A percentile compares a stretch with the other conserved stretches of the same genome.
Conservation (phyloP, 2,329 filamentous ascomycete species). For the Mycosphaerella sp. region DNA sequence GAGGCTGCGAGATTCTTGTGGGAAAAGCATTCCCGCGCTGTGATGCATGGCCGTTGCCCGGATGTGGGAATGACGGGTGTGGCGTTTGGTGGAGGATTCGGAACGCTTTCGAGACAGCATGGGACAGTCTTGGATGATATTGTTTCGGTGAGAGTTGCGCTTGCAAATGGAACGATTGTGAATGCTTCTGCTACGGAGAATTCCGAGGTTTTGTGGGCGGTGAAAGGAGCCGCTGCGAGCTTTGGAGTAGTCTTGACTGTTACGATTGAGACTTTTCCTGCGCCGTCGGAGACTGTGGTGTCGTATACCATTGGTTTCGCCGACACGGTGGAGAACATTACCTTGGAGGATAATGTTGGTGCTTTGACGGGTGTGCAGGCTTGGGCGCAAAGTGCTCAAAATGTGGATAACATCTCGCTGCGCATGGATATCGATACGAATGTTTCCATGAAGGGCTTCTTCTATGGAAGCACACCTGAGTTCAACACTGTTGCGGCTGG, state of each 20-base stretch:
- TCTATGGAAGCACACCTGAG: background rate
- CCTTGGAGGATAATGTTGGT: background rate
- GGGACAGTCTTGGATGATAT: background rate
- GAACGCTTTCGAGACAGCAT: background rate
- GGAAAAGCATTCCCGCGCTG: background rate
- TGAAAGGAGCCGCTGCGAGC: constrained; percentile 20
- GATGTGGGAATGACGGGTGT: background rate
- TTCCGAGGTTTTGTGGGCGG: constrained; percentile 24
- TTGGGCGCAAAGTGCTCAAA: background rate
- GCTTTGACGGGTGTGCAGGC: background rate
- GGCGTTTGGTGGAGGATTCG: background rate
- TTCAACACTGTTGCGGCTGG: background rate
- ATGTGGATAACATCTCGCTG: background rate
- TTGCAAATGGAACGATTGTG: constrained; percentile 36
- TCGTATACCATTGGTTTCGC: background rate
- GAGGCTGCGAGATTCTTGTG: background rate
- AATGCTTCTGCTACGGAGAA: constrained; percentile 31
- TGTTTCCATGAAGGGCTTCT: background rate
- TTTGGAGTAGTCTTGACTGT: constrained; percentile 25
- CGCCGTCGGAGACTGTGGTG: background rate
- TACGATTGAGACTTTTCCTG: constrained; percentile 12
- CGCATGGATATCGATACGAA: background rate
- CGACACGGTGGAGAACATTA: background rate
- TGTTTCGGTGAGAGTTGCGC: constrained; percentile 28
- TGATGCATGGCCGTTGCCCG: background rate